phyloP scores from a whole-genome alignment of 371 early-diverging fungal species.

The Nematocida displodere region DNA sequence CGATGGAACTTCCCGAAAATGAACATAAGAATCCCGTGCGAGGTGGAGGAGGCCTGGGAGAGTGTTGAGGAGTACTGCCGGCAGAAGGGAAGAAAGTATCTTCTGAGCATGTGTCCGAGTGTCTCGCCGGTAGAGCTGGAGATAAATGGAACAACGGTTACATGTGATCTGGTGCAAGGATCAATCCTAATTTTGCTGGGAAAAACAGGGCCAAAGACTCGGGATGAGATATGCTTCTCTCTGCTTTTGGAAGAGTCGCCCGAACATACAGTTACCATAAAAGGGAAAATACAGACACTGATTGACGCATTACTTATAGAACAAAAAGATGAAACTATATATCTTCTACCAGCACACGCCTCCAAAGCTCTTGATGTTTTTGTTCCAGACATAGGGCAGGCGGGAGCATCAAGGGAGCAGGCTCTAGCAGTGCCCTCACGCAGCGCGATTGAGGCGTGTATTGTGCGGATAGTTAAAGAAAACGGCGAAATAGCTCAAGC shows the following conservation, averaged over 20 bases:
- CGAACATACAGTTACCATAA: background rate
- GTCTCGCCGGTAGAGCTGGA: constrained; percentile 20
- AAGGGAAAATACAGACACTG: background rate
- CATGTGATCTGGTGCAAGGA: constrained; percentile 34
- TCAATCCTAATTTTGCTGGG: constrained; percentile 34
- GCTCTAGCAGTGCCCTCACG: background rate
- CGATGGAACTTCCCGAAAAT: constrained; percentile 43
- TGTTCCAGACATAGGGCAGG: background rate
- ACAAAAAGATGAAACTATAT: background rate
- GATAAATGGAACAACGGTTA: constrained; percentile 1
- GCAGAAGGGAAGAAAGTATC: constrained; percentile 36
- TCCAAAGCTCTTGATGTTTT: constrained; percentile 7
- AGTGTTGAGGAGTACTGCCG: constrained; percentile 24
- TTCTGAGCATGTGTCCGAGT: constrained; percentile 20
- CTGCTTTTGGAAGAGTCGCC: constrained; percentile 8
- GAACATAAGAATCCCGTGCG: constrained; percentile 24
- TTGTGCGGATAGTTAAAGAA: constrained; percentile 18
- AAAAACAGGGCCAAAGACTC: background rate
- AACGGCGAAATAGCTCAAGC: background rate
- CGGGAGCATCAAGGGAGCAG: background rate
- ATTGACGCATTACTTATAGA: background rate
- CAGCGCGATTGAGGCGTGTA: constrained; percentile 27
- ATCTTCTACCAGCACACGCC: background rate
- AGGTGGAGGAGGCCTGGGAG: constrained; percentile 27
- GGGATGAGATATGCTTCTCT: constrained; percentile 1